Evolutionary conservation across 2,329 filamentous ascomycete genomes (phyloP), one percentile per base, ranked within the genome.

Genomic region (Fusarium tricinctum): DNA sequence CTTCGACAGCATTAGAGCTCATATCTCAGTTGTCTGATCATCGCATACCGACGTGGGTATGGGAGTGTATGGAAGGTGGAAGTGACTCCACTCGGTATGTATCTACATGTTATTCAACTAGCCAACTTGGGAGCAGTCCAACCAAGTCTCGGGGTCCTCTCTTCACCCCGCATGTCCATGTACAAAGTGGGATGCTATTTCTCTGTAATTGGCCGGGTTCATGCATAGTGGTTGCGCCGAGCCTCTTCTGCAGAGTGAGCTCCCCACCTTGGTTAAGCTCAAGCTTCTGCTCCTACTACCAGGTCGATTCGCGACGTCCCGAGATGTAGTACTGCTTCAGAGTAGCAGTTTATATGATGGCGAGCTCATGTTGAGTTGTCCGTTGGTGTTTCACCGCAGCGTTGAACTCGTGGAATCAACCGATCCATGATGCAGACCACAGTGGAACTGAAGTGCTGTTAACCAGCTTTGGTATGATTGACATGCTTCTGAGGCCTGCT

Each of bases 141-240:
- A 72, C 63, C 63, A 69, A 26, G 39, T 42, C 35, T 35, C 48
- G 47, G 52, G 54, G 33, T 54, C 39, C 20, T 63, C 43, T 28
- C 48, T 53, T 64, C 67, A 71, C 71, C 70, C 72, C 71, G 70
- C 72, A 72, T 58, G 49, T 32, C 40, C 49, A 62, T 63, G 50
- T 60, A 38, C 32, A 30, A 43, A 59, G 65, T 60, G 51, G 57
- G 42, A 66, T 48, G 35, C 40, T 5, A 44, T 44, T 33, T 32
- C 32, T 39, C 42, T 53, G 30, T 48, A 46, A 74, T 73, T 73
- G 72, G 72, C 45, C 48, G 33, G 47, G 20, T 10, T 43, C 20
- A 23, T 51, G 42, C 53, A 60, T 40, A 40, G 56, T 62, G 67
- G 58, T 58, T 58, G 50, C 35, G 51, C 58, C 53, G 56, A 60